Evolutionary conservation across 2,329 filamentous ascomycete species (phyloP).

Genomic region (Aulographum hederae): DNA sequence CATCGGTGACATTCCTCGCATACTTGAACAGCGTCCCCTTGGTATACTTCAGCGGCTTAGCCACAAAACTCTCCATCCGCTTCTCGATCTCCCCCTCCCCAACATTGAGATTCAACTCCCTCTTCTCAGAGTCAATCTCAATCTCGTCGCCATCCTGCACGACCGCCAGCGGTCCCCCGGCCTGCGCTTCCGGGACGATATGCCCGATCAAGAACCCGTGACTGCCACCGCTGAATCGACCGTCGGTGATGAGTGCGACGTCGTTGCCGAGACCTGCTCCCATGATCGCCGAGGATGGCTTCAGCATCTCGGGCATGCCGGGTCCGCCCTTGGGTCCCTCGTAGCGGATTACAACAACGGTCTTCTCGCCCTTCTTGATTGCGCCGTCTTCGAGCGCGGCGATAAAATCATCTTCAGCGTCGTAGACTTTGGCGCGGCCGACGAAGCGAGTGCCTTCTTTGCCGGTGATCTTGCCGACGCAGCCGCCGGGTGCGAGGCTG

Average conservation of each 20-base stretch:
- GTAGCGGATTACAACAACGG: constrained; percentile 58
- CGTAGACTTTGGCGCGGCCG: constrained; percentile 52
- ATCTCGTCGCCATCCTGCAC: constrained; percentile 68
- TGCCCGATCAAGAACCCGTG: constrained; percentile 81
- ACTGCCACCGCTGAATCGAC: constrained; percentile 61
- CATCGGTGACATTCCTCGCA: constrained; percentile 34
- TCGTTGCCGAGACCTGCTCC: constrained; percentile 54
- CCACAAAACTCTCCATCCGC: constrained; percentile 31
- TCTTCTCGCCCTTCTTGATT: constrained; percentile 60
- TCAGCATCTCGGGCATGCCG: constrained; percentile 61
- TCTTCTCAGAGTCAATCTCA: constrained; percentile 64
- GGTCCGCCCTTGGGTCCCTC: constrained; percentile 57
- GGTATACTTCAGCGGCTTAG: constrained; percentile 36
- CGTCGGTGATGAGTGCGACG: constrained; percentile 56
- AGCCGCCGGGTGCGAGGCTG: constrained; percentile 49
- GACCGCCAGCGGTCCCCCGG: constrained; percentile 68
- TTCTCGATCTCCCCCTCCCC: constrained; percentile 40
- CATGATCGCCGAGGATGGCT: constrained; percentile 56
- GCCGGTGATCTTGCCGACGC: constrained; percentile 59
- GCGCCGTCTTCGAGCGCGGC: constrained; percentile 45
- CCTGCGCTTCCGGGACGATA: constrained; percentile 73
- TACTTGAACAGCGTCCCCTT: constrained; percentile 44
- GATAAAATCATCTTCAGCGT: constrained; percentile 53
- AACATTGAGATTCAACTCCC: constrained; percentile 46
- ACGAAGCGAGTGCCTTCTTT: constrained; percentile 53